phyloP scores from a whole-genome alignment of 169 alveolate species.

The Cryptosporidium sp. region DNA sequence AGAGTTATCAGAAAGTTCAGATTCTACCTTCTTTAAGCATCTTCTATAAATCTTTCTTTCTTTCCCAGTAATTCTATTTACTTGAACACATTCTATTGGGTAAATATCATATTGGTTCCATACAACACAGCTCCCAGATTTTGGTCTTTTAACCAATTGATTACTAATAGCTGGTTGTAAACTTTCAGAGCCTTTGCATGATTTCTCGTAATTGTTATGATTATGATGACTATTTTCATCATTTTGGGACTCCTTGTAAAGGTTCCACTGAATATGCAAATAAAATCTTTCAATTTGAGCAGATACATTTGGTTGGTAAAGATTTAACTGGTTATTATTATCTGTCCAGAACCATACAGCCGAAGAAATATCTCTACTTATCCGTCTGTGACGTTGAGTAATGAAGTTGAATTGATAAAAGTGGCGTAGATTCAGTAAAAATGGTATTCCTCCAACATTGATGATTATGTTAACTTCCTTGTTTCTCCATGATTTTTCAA shows the following conservation, averaged over 20 bases:
- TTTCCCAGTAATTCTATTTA: constrained; percentile 72
- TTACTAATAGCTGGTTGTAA: not conserved
- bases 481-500: constrained; percentile 72
- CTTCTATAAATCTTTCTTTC: constrained; percentile 60
- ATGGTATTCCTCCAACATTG: constrained; percentile 74
- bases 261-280: constrained; percentile 69
- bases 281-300: constrained; percentile 73
- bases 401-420: constrained; percentile 70
- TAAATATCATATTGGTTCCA: constrained; percentile 73
- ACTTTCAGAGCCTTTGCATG: not conserved
- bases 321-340: constrained; percentile 57
- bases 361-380: constrained; percentile 71
- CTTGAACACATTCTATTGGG: constrained; percentile 64
- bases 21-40: constrained; percentile 18
- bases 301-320: constrained; percentile 69
- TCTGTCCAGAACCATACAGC: constrained; percentile 74
- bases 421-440: constrained; percentile 65
- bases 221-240: not conserved
- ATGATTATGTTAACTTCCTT: constrained; percentile 64
- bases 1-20: not conserved
- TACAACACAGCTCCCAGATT: constrained; percentile 30
- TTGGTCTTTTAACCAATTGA: constrained; percentile 56
- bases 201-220: not conserved
- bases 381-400: constrained; percentile 73
- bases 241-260: constrained; percentile 24